Evolutionary conservation across 2,329 filamentous ascomycete genomes (phyloP).

Genomic region (Achaetomium macrosporum): DNA sequence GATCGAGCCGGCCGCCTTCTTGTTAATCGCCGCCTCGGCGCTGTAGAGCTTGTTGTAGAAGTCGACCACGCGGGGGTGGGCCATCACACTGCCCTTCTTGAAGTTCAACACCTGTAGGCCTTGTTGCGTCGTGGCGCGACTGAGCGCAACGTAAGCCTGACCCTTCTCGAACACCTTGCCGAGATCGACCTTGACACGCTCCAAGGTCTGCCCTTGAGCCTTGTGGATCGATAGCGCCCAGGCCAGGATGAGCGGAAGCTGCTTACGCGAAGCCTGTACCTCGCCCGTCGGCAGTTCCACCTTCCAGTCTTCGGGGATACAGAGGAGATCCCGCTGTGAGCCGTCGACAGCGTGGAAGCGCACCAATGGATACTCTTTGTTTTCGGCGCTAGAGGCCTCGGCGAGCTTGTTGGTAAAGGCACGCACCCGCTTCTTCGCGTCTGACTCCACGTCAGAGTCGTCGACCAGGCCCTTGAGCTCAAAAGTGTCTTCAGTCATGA

Average conservation of each 20-base stretch:
- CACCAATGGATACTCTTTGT: slow-evolving; percentile 72
- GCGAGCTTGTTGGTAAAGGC: slow-evolving; percentile 25
- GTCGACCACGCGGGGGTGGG: slow-evolving; percentile 74
- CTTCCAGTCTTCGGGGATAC: slow-evolving; percentile 88
- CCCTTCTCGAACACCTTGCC: slow-evolving; percentile 93
- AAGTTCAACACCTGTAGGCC: slow-evolving; percentile 87
- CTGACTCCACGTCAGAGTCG: slow-evolving; percentile 38
- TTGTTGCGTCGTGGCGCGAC: slow-evolving; percentile 80
- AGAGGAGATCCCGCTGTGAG: slow-evolving; percentile 68
- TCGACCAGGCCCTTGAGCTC: slow-evolving; percentile 30
- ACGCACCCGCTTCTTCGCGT: slow-evolving; percentile 22
- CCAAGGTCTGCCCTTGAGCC: slow-evolving; percentile 89
- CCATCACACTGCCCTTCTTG: slow-evolving; percentile 86
- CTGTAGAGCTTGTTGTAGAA: slow-evolving; percentile 83
- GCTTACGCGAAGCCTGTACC: slow-evolving; percentile 77
- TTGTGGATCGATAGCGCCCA: slow-evolving; percentile 99
- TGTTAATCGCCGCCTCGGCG: slow-evolving; percentile 46
- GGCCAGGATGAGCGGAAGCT: slow-evolving; percentile 83
- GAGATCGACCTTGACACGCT: slow-evolving; percentile 90
- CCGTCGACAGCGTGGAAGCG: slow-evolving; percentile 78
- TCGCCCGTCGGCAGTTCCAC: slow-evolving; percentile 94
- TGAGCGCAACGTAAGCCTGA: slow-evolving; percentile 93
- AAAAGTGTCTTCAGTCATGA: slow-evolving; percentile 53
- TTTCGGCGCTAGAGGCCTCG: slow-evolving; percentile 43
- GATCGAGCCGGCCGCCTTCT: slow-evolving; percentile 32